Evolutionary conservation across 371 early-diverging fungal species (phyloP).

Genomic region (Mucor indicus): DNA sequence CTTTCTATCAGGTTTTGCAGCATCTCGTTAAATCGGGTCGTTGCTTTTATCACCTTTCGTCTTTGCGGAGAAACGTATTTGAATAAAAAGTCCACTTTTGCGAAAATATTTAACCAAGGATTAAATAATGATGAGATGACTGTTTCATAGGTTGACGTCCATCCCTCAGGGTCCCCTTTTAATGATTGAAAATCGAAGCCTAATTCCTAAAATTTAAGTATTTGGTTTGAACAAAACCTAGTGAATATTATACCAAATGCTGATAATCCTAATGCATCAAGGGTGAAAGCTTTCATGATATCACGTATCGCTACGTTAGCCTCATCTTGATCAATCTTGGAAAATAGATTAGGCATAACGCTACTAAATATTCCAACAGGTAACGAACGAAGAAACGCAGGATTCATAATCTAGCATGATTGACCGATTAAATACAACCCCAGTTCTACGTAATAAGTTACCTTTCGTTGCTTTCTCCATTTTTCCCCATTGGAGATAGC

Average conservation of each 20-base stretch:
- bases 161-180: slow-evolving; percentile 24
- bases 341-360: slow-evolving; percentile 14
- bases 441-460: background rate
- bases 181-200: slow-evolving; percentile 28
- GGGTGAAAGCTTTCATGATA: slow-evolving; percentile 21
- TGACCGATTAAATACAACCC: background rate
- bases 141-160: slow-evolving; percentile 25
- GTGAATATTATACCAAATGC: slow-evolving; percentile 38
- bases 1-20: slow-evolving; percentile 1
- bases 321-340: slow-evolving; percentile 10
- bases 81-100: slow-evolving; percentile 7
- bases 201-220: too few relatives aligned
- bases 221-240: too few relatives aligned
- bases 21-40: slow-evolving; percentile 9
- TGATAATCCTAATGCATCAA: slow-evolving; percentile 34
- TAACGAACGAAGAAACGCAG: slow-evolving; percentile 33
- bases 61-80: slow-evolving; percentile 3
- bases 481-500: slow-evolving; percentile 23
- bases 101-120: slow-evolving; percentile 9
- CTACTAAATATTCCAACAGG: slow-evolving; percentile 26
- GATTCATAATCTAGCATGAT: slow-evolving; percentile 21
- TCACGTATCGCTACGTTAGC: slow-evolving; percentile 1
- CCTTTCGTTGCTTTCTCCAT: slow-evolving; percentile 36
- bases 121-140: slow-evolving; percentile 11
- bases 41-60: background rate